Conservation (phyloP, 192 early-diverging fungal species). For the Coemansia sp. region DNA sequence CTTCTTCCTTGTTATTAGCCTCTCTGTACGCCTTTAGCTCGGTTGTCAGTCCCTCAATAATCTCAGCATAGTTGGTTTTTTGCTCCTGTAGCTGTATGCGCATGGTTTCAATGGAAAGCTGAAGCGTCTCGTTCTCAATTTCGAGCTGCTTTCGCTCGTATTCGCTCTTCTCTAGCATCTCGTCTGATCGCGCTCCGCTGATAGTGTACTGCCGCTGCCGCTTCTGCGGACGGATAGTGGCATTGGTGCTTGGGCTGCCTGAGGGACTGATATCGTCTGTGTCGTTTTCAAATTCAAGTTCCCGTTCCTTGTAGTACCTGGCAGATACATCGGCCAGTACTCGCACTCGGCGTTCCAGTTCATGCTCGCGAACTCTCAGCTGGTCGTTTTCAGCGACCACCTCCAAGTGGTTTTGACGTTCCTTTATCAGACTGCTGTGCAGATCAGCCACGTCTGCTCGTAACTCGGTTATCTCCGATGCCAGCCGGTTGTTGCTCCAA, state of each 20-base stretch:
- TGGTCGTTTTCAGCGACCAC: constrained; percentile 50
- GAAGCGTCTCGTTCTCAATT: constrained; percentile 49
- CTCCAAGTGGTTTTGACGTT: constrained; percentile 47
- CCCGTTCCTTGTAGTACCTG: constrained; percentile 38
- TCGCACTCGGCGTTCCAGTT: constrained; percentile 44
- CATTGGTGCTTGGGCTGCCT: constrained; percentile 16
- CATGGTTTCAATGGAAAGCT: constrained; percentile 52
- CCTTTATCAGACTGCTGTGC: constrained; percentile 36
- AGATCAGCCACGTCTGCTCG: constrained; percentile 34
- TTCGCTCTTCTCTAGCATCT: constrained; percentile 9
- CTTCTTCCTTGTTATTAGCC: constrained; percentile 14
- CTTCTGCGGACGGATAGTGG: constrained; percentile 29
- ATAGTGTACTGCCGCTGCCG: constrained; percentile 25
- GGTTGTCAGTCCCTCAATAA: constrained; percentile 36
- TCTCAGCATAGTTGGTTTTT: constrained; percentile 46
- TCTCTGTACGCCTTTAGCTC: constrained; percentile 45
- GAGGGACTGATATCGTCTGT: constrained; percentile 9
- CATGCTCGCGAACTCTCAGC: constrained; percentile 47
- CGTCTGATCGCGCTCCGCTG: constrained; percentile 5
- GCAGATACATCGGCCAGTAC: constrained; percentile 36
- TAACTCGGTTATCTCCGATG: constrained; percentile 36
- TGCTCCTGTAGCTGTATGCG: constrained; percentile 55
- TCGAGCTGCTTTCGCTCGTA: constrained; percentile 41
- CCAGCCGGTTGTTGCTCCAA: constrained; percentile 43
- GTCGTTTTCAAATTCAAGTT: constrained; percentile 8